Conservation (phyloP, 176 grass and related monocot genomes). For the Phragmites australis region DNA sequence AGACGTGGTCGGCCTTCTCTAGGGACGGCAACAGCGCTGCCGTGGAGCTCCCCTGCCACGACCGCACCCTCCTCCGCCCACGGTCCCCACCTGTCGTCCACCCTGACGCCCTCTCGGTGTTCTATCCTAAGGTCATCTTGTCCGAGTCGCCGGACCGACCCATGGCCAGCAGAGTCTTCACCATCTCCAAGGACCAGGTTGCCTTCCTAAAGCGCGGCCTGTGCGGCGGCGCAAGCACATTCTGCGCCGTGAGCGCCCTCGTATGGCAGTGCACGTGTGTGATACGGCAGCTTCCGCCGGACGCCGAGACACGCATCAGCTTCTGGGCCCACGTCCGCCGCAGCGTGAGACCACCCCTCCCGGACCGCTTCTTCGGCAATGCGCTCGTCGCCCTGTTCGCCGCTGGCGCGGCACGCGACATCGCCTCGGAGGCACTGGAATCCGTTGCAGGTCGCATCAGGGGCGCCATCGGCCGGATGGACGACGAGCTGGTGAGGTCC, state of each 20-base stretch:
- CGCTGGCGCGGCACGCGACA: neutral
- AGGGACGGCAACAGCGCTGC: neutral
- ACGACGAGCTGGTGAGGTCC: constrained; percentile 44
- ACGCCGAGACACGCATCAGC: neutral
- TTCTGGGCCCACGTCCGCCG: constrained; percentile 24
- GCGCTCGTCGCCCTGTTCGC: constrained; percentile 17
- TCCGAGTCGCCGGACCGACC: neutral
- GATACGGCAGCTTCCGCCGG: neutral
- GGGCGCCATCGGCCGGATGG: constrained; percentile 1
- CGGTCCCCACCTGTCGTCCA: constrained; percentile 6
- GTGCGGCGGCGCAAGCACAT: constrained; percentile 24
- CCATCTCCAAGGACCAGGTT: constrained; percentile 26
- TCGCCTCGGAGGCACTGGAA: constrained; percentile 15
- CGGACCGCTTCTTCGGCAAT: constrained; percentile 28
- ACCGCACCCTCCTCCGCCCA: constrained; percentile 34
- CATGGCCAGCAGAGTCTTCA: neutral
- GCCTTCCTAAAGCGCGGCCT: constrained; percentile 1
- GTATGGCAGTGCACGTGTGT: constrained; percentile 43
- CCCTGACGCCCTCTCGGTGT: neutral
- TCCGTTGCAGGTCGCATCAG: neutral
- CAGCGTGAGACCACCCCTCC: constrained; percentile 29
- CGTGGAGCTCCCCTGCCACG: constrained; percentile 20
- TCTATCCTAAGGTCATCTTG: neutral
- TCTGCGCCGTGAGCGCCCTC: constrained; percentile 28
- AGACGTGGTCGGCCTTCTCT: constrained; percentile 9